Base-by-base conservation (phyloP, 2,329 filamentous ascomycete genomes). In the Hirsutella thompsonii region DNA sequence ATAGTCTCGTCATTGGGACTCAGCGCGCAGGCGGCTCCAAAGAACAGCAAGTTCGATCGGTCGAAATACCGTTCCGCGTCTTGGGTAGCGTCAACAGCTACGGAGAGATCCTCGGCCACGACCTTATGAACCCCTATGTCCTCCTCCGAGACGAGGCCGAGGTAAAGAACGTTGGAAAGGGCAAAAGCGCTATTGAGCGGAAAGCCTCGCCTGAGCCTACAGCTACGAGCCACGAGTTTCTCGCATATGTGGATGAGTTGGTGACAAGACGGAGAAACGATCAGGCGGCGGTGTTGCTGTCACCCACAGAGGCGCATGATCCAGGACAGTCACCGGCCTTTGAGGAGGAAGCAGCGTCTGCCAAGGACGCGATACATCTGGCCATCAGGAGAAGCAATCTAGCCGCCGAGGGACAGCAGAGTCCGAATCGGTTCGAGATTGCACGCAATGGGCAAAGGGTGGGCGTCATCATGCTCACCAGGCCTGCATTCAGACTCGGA, bases 401-500 rank as follows among this genome's bases (percentile, higher is more conserved):
- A 49, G 72, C 77, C 0, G 68, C 69, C 2, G 71, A 76, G 36
- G 74, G 76, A n/a, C 79, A 81, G 29, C 81, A 87, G 51, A 89
- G 84, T 55, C 76, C 82, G n/a, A 95, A 94, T 53, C 80, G 88
- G 32, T 98, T 96, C 57, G 89, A 94, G 56, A 96, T 98, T 56
- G 82, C 90, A 11, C 83, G 90, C 13, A 89, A 88, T 53, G 89
- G 89, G n/a, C 80, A 81, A 42, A 81, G 81, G n/a, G 89, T 98
- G 11, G 90, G 85, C 3, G 86, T 93, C 5, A 77, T 98, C 42
- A 88, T 89, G 62, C 73, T 98, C 26, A 83, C 89, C 5, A 79
- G 92, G 9, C 87, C 92, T 0, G 80, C 89, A 1, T 95, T 93
- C 64, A 76, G 89, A 36, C 69, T 98, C 1, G 92, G 92, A 44